Evolutionary conservation across 768 basidiomycete genomes (phyloP).

Genomic region (Amylocystis lapponica): DNA sequence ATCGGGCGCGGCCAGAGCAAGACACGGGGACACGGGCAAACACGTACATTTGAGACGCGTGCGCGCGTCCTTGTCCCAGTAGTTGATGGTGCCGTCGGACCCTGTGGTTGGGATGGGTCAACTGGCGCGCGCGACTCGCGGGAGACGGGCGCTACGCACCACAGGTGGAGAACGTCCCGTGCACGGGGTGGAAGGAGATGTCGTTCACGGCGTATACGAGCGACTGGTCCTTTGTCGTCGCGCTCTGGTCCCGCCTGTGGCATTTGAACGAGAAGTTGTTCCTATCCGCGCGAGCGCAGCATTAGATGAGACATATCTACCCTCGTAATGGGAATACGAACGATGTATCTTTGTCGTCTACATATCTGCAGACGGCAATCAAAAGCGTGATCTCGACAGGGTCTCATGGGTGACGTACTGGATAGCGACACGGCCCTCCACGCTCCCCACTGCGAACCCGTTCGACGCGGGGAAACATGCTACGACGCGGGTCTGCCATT

Average conservation of each 20-base stretch:
- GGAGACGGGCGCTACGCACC: conserved; percentile 15
- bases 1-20: neutral
- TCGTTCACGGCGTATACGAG: conserved; percentile 52
- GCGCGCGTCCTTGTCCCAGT: conserved; percentile 93
- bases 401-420: conserved; percentile 56
- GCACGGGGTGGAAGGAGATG: conserved; percentile 48
- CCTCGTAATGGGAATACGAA: conserved; percentile 26
- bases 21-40: too few relatives aligned
- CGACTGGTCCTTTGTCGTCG: conserved; percentile 32
- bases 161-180: conserved; percentile 45
- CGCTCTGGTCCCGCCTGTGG: conserved; percentile 32
- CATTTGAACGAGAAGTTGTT: conserved; percentile 59
- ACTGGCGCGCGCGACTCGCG: too few relatives aligned
- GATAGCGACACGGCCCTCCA: conserved; percentile 91
- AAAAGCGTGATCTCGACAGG: neutral
- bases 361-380: conserved; percentile 46
- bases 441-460: conserved; percentile 81
- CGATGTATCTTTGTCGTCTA: conserved; percentile 78
- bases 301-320: neutral
- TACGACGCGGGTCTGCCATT: conserved; percentile 88
- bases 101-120: conserved; percentile 32
- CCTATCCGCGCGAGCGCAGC: conserved; percentile 12
- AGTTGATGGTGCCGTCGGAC: conserved; percentile 83
- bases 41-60: conserved; percentile 82
- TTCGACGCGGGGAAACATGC: conserved; percentile 76